phyloP scores from a whole-genome alignment of 108 stramenopile species.

The Pseudonitzschia multiseries region DNA sequence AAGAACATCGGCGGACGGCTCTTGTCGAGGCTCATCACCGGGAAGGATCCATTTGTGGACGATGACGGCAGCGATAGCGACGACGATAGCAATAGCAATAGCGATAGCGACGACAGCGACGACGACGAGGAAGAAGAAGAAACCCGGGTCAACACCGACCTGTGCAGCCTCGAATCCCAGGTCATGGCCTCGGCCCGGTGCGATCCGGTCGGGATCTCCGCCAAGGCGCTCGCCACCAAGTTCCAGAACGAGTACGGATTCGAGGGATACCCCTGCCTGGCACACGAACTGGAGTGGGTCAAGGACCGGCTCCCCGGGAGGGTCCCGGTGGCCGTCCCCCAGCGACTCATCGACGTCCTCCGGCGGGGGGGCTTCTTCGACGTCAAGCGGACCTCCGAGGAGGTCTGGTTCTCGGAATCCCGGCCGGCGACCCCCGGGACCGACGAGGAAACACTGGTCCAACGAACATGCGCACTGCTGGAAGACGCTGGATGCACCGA shows the following conservation, averaged over 20 bases:
- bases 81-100: constrained; percentile 42
- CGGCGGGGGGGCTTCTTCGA: constrained; percentile 67
- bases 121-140: constrained; percentile 27
- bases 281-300: constrained; percentile 65
- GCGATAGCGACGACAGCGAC: constrained; percentile 35
- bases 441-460: constrained; percentile 38
- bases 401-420: constrained; percentile 45
- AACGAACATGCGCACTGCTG: constrained; percentile 45
- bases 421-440: constrained; percentile 38
- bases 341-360: constrained; percentile 54
- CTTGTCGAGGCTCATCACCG: constrained; percentile 57
- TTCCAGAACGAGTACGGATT: constrained; percentile 64
- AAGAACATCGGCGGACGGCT: constrained; percentile 58
- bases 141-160: constrained; percentile 19
- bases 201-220: constrained; percentile 77
- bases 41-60: constrained; percentile 43
- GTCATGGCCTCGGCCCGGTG: constrained; percentile 51
- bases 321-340: constrained; percentile 61
- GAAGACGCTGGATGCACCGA: constrained; percentile 55
- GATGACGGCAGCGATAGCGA: constrained; percentile 28
- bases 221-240: constrained; percentile 74
- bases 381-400: constrained; percentile 42
- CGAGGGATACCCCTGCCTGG: constrained; percentile 62
- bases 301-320: constrained; percentile 46
- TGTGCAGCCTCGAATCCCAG: constrained; percentile 68